These are phyloP conservation scores for Zangia roseola DNA, from an alignment of 768 basidiomycete species.

Conservation along the genomic window DNA sequence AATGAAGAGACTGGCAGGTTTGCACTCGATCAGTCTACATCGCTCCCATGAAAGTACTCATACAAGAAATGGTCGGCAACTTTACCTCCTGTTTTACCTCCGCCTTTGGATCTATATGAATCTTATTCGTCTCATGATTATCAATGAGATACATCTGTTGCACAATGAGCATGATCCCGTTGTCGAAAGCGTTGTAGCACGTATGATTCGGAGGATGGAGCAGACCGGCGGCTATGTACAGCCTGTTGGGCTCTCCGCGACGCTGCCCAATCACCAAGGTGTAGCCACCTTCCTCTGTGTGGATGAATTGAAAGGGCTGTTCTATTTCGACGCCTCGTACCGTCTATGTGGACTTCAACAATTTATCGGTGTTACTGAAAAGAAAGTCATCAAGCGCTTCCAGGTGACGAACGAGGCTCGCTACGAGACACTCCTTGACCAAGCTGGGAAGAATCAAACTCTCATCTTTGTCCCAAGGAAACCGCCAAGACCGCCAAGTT, in stretches of 20 bases:
- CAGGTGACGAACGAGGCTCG: constrained; percentile 99
- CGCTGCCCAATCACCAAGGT: constrained; percentile 97
- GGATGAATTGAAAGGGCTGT: constrained; percentile 86
- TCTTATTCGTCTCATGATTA: constrained; percentile 92
- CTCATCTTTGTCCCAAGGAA: constrained; percentile 98
- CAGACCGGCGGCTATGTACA: constrained; percentile 92
- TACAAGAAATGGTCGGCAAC: constrained; percentile 98
- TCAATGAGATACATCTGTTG: constrained; percentile 96
- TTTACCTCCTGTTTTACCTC: constrained; percentile 71
- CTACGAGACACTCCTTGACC: constrained; percentile 97
- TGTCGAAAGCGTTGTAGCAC: constrained; percentile 83
- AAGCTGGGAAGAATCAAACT: constrained; percentile 85
- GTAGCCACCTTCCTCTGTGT: constrained; percentile 97
- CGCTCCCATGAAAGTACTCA: constrained; percentile 98
- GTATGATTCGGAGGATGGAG: constrained; percentile 92
- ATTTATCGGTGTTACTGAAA: constrained; percentile 97
- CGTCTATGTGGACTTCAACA: constrained; percentile 95
- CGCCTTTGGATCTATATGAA: constrained; percentile 87
- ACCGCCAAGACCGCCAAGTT: constrained; percentile 96
- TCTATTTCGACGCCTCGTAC: constrained; percentile 95
- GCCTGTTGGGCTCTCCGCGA: constrained; percentile 93
- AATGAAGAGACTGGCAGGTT: constrained; percentile 79
- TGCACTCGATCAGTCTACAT: constrained; percentile 87
- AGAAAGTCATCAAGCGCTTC: constrained; percentile 98
- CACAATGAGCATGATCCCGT: constrained; percentile 99